Conservation (phyloP, 164 flowering plant species). For the Aristolochia contorta region DNA sequence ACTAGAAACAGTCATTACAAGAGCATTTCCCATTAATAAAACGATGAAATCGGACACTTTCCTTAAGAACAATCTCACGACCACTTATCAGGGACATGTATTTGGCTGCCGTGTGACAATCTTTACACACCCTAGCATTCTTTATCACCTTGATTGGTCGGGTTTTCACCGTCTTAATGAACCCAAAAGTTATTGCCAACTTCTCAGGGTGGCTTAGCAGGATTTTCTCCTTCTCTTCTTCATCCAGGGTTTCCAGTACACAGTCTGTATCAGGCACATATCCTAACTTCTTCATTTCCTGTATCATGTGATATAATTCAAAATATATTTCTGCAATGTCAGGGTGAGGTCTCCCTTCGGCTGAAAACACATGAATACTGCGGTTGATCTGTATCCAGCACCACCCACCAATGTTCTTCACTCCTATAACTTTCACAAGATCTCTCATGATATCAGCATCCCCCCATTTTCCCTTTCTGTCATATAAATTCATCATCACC, state of each 20-base stretch:
- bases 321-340: conserved; percentile 52
- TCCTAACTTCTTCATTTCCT: no score
- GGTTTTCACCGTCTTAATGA: conserved; percentile 26
- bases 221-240: conserved; percentile 37
- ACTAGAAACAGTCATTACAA: conserved; percentile 47
- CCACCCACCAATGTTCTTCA: conserved; percentile 32
- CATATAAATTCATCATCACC: conserved; percentile 39
- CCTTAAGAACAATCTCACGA: conserved; percentile 39
- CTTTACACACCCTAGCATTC: conserved; percentile 47
- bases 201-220: conserved; percentile 58
- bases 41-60: conserved; percentile 57
- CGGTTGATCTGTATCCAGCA: conserved; percentile 48
- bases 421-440: conserved; percentile 23
- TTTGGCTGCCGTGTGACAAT: conserved; percentile 55
- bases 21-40: conserved; percentile 52
- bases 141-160: conserved; percentile 43
- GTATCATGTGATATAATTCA: conserved; percentile 13
- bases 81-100: conserved; percentile 34
- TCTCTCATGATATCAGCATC: conserved; percentile 36
- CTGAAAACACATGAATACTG: conserved; percentile 36
- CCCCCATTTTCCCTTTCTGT: conserved; percentile 36
- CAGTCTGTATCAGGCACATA: no score
- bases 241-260: conserved; percentile 12
- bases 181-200: conserved; percentile 52
- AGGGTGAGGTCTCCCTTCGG: conserved; percentile 29